A percentile compares a stretch with the other conserved stretches of the same genome.
phyloP scores from a whole-genome alignment of 495 filamentous ascomycete species.

The Xylaria longipes region DNA sequence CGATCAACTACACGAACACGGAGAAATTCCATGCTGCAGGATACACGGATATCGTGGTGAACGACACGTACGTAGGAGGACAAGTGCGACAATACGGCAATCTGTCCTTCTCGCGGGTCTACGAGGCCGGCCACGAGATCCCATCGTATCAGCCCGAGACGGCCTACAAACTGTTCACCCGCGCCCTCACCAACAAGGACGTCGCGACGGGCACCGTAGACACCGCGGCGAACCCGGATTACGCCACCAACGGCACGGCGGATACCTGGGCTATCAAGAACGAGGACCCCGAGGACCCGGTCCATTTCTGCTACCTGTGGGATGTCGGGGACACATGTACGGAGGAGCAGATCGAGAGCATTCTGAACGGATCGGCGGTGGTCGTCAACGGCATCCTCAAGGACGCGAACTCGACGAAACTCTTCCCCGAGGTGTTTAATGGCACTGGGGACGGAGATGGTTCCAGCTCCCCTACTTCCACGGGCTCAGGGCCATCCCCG shows the following conservation, averaged over 20 bases:
- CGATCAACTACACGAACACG: constrained; percentile 54
- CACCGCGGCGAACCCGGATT: constrained; percentile 53
- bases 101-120: constrained; percentile 73
- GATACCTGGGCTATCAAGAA: constrained; percentile 61
- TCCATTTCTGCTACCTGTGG: constrained; percentile 65
- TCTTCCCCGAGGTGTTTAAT: constrained; percentile 41
- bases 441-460: constrained; percentile 31
- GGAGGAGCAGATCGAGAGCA: constrained; percentile 52
- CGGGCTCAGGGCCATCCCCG: constrained; percentile 33
- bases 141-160: constrained; percentile 74
- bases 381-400: constrained; percentile 59
- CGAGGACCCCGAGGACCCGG: constrained; percentile 46
- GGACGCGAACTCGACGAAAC: constrained; percentile 47
- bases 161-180: constrained; percentile 65
- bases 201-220: constrained; percentile 66
- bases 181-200: constrained; percentile 62
- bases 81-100: constrained; percentile 71
- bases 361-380: constrained; percentile 51
- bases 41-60: constrained; percentile 59
- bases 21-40: constrained; percentile 59
- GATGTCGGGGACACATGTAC: constrained; percentile 59
- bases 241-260: constrained; percentile 56
- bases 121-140: constrained; percentile 73
- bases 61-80: constrained; percentile 60
- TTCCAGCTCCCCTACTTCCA: constrained; percentile 32